phyloP scores from a whole-genome alignment of 768 basidiomycete genomes.

The Boletus speciosus region DNA sequence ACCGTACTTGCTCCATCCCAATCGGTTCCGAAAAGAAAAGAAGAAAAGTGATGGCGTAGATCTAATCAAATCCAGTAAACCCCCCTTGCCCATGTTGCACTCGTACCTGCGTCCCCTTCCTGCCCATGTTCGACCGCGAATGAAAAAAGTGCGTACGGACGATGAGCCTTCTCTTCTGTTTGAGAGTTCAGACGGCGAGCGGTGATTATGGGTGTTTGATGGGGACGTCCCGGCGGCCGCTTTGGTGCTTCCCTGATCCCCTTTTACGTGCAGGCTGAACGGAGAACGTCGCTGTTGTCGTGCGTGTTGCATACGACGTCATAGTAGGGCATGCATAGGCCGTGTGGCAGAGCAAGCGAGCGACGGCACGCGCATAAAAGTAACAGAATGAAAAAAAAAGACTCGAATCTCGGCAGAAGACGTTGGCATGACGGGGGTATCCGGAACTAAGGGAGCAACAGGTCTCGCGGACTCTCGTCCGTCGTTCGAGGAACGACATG shows the following conservation, averaged over 20 bases:
- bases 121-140: slow-evolving; percentile 1
- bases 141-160: background rate
- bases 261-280: slow-evolving; percentile 21
- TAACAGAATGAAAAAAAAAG: background rate
- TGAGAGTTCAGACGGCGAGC: background rate
- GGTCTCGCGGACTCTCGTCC: background rate
- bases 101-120: background rate
- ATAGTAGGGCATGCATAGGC: slow-evolving; percentile 16
- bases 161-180: slow-evolving; percentile 4
- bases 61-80: slow-evolving; percentile 3
- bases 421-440: background rate
- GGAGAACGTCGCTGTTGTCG: slow-evolving; percentile 1
- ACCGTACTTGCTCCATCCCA: background rate
- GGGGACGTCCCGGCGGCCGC: slow-evolving; percentile 2
- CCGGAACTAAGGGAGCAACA: background rate
- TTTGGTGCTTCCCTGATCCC: slow-evolving; percentile 6
- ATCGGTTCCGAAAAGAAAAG: slow-evolving; percentile 15
- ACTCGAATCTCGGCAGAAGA: background rate
- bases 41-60: slow-evolving; percentile 5
- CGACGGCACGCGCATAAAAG: slow-evolving; percentile 3
- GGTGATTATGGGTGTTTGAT: slow-evolving; percentile 14
- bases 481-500: background rate
- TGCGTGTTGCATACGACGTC: slow-evolving; percentile 17
- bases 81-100: background rate
- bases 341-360: slow-evolving; percentile 14